Conservation (phyloP, 192 early-diverging fungal species). For the Backusella morwellensis region DNA sequence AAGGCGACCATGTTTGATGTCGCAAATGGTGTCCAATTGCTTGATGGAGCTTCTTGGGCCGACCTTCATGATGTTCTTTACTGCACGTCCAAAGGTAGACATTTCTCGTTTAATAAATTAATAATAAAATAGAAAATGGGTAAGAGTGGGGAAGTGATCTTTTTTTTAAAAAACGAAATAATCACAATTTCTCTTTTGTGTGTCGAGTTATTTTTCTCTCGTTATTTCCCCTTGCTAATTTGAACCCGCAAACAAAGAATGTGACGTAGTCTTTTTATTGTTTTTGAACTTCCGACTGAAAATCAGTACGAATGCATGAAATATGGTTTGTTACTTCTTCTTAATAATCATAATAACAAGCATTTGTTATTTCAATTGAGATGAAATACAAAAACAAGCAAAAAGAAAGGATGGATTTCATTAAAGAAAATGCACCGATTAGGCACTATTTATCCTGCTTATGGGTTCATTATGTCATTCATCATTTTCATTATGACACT, state of each 20-base stretch:
- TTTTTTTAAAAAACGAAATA: background rate
- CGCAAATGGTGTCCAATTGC: slow-evolving; percentile 57
- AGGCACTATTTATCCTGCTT: no score
- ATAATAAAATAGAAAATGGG: background rate
- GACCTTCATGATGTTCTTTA: slow-evolving; percentile 54
- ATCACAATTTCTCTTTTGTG: background rate
- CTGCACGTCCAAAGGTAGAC: slow-evolving; percentile 51
- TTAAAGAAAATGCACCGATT: no score
- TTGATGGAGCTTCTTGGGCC: slow-evolving; percentile 45
- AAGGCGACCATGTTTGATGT: slow-evolving; percentile 67
- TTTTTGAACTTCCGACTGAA: background rate
- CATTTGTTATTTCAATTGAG: no score
- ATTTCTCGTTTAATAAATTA: slow-evolving; percentile 20
- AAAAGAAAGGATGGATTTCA: no score
- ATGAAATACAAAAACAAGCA: no score
- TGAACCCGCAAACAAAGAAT: background rate
- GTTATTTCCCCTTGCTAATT: background rate
- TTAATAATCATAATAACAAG: no score
- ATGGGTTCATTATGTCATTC: no score
- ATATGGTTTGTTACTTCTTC: no score
- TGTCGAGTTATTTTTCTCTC: background rate
- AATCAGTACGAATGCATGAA: no score
- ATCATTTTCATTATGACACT: no score
- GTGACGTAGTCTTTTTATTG: background rate
- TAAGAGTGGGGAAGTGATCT: slow-evolving; percentile 4